Evolutionary conservation across 225 moss, liverwort and hornwort species (phyloP), one percentile per base, ranked within the genome.

Genomic region (Pseudoscleropodium purum): DNA sequence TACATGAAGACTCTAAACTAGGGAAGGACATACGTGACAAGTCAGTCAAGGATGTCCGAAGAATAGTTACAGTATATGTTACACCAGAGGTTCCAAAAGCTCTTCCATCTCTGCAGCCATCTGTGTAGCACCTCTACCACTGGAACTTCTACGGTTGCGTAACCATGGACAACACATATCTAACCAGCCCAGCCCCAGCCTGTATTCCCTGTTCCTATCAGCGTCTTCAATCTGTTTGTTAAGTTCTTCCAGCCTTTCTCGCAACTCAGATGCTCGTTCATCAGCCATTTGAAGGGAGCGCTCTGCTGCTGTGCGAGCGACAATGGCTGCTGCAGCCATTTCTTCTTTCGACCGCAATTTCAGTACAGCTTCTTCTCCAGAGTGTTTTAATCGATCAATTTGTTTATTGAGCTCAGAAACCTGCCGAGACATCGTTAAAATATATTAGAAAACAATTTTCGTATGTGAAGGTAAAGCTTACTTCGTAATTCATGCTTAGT

Each of bases 231-330:
- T 84, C 85, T 96, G 97, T 82, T 92, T 94, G 87, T 91, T 97
- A 85, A 99, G 90, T 87, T 97, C 97, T 89, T 97, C 99, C 79
- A 99, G 91, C 91, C 97, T 96, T 54, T 95, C 92, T 82, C 99
- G 95, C 92, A 97, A 91, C 79, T 97, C 99, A 68, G 94, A 88
- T 57, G 95, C 97, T 62, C 97, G 93, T 92, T 99, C 99, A 91
- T 99, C 99, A 47, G 99, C 97, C 93, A 97, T 97, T 89, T 97
- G 95, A 82, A 97, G 97, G 47, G 99, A 97, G 88, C 97, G 95
- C 88, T 99, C 99, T 59, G 99, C 99, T 62, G 99, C 97, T 83
- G 93, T 95, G 59, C 97, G 96, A 77, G 99, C 97, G 62, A 94
- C 94, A 86, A 94, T 97, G 45, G 99, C 99, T 89, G 99, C 97